A percentile compares a stretch with the other conserved stretches of the same genome.
These are phyloP conservation scores for Wickerhamomyces strasburgensis DNA, from an alignment of 805 yeast genomes.

Conservation along the genomic window DNA sequence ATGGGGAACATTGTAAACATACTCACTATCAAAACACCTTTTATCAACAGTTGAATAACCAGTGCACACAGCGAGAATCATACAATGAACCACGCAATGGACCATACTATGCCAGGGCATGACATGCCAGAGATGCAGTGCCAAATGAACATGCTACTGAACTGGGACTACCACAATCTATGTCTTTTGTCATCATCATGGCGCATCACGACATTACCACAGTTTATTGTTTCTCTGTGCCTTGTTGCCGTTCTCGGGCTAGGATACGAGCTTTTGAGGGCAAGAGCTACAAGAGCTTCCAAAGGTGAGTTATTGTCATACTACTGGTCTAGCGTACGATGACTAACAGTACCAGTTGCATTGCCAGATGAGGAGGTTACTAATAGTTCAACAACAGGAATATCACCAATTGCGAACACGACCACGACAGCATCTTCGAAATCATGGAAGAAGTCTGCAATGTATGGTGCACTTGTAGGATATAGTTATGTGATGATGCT, in stretches of 20 bases:
- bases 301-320: slow-evolving; percentile 17
- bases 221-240: slow-evolving; percentile 47
- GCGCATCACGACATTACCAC: slow-evolving; percentile 55
- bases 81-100: slow-evolving; percentile 23
- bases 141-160: slow-evolving; percentile 69
- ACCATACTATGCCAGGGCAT: slow-evolving; percentile 21
- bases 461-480: slow-evolving; percentile 63
- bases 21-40: no score
- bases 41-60: no score
- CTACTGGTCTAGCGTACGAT: background rate
- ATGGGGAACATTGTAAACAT: no score
- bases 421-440: background rate
- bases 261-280: slow-evolving; percentile 58
- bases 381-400: slow-evolving; percentile 6
- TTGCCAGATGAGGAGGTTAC: slow-evolving; percentile 1
- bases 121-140: slow-evolving; percentile 34
- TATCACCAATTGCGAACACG: background rate
- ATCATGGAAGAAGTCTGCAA: slow-evolving; percentile 31
- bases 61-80: no score
- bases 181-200: slow-evolving; percentile 78
- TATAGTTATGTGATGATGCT: slow-evolving; percentile 73
- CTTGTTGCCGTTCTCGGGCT: slow-evolving; percentile 45
- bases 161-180: slow-evolving; percentile 70
- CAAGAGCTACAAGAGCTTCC: slow-evolving; percentile 14
- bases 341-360: slow-evolving; percentile 6